Conservation (phyloP, 2,329 filamentous ascomycete species). For the Pseudogymnoascus sp. region DNA sequence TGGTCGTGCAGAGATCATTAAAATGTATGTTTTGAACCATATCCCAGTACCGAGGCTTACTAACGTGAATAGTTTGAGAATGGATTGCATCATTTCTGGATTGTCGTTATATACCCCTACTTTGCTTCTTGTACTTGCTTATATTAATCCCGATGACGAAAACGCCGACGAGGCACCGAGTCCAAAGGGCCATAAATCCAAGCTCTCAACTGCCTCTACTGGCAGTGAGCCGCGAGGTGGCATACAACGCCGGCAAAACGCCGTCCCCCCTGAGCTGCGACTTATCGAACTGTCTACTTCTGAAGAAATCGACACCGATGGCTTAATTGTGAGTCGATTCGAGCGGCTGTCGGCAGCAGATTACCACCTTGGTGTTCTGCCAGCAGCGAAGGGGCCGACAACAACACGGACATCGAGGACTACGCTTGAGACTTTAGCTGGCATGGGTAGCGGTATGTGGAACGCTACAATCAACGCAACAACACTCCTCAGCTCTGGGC, state of each 20-base stretch:
- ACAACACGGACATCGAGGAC: constrained; percentile 57
- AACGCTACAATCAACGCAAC: constrained; percentile 85
- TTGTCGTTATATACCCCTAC: constrained; percentile 93
- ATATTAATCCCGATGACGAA: constrained; percentile 67
- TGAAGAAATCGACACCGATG: constrained; percentile 79
- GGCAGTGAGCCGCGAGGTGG: constrained; percentile 57
- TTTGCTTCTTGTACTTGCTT: constrained; percentile 84
- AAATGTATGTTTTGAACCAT: constrained; percentile 62
- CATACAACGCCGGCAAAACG: constrained; percentile 65
- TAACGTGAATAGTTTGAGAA: constrained; percentile 61
- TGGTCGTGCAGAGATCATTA: constrained; percentile 81
- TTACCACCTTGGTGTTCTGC: constrained; percentile 82
- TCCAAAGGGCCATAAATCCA: constrained; percentile 33
- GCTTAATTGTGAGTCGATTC: constrained; percentile 76
- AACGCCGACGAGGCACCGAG: constrained; percentile 31
- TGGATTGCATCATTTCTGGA: constrained; percentile 96
- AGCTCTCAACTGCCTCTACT: constrained; percentile 39
- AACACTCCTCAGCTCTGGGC: constrained; percentile 77
- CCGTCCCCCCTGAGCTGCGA: constrained; percentile 78
- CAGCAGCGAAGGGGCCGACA: constrained; percentile 62
- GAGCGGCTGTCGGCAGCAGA: constrained; percentile 81
- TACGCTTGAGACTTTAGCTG: constrained; percentile 68
- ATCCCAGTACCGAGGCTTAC: background rate
- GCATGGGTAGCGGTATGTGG: constrained; percentile 71
- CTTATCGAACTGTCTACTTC: constrained; percentile 82